Base-by-base conservation (phyloP, 768 basidiomycete genomes). In the Suillus occidentalis region DNA sequence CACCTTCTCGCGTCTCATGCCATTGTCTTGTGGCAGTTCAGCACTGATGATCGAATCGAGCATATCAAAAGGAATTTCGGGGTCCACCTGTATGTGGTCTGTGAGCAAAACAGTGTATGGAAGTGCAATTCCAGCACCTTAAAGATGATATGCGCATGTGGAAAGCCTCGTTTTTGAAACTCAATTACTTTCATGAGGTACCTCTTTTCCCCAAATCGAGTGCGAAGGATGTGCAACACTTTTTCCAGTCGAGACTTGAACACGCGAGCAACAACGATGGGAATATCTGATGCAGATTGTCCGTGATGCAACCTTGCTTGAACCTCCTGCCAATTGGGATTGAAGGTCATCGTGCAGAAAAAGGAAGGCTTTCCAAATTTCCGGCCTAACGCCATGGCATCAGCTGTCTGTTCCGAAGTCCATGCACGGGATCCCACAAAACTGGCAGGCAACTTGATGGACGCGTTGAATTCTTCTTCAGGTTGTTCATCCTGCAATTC, bases 281-380 rank as follows among this genome's bases (percentile, higher is more conserved):
- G 82, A 4, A 74, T 65, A 57, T 82, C 81, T 0, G 65, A 60
- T n/a, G 61, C 75, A 16, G 65, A 66, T 66, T 82, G 82, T 0
- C 81, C 80, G 2, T 73, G 73, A 0, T 64, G 65, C 0, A 81
- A 69, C 31, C 72, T 71, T 2, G 57, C 60, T 0, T 45, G 55
- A 13, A 82, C 79, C 69, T 82, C 80, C 2, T 76, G 77, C 81
- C 81, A 82, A 0, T 74, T 66, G 0, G 77, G 72, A 62, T 81
- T 81, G 72, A 78, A 81, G 0, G 79, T 81, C 74, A 80, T 79
- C 0, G 80, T 81, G 43, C 79, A 67, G 63, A 81, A 81, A 47
- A 79, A 77, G 1, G 75, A 76, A 0, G 78, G 79, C 6, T 62
- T 56, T 0, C 78, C 79, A 37, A 53, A 67, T 1, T 66, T 62